A percentile compares a stretch with the other conserved stretches of the same genome.
phyloP scores from a whole-genome alignment of 2,329 filamentous ascomycete genomes.

The Coniochaeta sp. region DNA sequence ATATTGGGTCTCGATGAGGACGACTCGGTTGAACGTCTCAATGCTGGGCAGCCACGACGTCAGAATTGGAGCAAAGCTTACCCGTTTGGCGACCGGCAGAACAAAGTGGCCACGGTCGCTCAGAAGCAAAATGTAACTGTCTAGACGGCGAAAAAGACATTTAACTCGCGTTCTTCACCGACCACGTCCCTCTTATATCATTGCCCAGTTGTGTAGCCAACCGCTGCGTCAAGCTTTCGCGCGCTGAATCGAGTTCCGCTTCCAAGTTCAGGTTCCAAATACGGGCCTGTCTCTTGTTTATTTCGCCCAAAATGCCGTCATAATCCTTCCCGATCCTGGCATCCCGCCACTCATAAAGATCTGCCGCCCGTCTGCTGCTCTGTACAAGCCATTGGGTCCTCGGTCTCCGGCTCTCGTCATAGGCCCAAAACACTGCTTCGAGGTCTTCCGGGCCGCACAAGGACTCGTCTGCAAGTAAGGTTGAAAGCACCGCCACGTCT shows the following conservation, averaged over 20 bases:
- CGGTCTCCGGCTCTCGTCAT: conserved; percentile 39
- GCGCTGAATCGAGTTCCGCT: conserved; percentile 27
- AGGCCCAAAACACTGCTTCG: conserved; percentile 39
- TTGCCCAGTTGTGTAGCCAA: not conserved
- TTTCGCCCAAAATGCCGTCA: conserved; percentile 22
- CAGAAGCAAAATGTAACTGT: not conserved
- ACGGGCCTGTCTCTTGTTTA: conserved; percentile 24
- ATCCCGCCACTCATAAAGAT: conserved; percentile 37
- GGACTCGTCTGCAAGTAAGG: conserved; percentile 35
- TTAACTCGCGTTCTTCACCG: not conserved
- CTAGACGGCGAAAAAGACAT: not conserved
- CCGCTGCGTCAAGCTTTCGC: conserved; percentile 20
- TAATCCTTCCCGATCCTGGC: conserved; percentile 26
- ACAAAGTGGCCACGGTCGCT: not conserved
- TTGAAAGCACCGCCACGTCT: conserved; percentile 35
- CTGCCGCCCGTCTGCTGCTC: conserved; percentile 37
- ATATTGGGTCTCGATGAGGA: not conserved
- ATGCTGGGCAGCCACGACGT: not conserved
- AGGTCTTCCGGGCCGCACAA: conserved; percentile 24
- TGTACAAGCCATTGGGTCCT: conserved; percentile 41
- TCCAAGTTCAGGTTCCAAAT: conserved; percentile 27
- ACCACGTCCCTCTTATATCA: not conserved
- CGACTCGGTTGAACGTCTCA: not conserved
- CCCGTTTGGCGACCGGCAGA: not conserved
- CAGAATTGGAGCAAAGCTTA: not conserved